Conservation (phyloP, 1,284 basidiomycete genomes). For the Ustilago bromivora region DNA sequence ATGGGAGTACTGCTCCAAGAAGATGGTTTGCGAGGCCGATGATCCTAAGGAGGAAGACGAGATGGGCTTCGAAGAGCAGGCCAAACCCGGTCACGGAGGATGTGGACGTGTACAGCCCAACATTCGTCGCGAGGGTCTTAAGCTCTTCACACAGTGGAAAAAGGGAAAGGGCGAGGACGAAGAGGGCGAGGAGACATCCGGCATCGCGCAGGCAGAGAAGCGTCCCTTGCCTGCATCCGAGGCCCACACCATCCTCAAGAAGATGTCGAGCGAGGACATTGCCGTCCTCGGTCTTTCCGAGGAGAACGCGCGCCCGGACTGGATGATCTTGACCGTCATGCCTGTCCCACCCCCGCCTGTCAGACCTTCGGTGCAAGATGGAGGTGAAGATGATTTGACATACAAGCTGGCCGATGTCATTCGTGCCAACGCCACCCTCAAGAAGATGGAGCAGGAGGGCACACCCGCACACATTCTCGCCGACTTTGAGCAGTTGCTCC, state of each 20-base stretch:
- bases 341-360: slow-evolving; percentile 98
- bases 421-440: slow-evolving; percentile 91
- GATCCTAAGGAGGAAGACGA: slow-evolving; percentile 71
- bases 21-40: slow-evolving; percentile 75
- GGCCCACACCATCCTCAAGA: slow-evolving; percentile 77
- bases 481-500: slow-evolving; percentile 92
- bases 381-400: slow-evolving; percentile 97
- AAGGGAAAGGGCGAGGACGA: slow-evolving; percentile 88
- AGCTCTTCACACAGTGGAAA: slow-evolving; percentile 96
- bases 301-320: slow-evolving; percentile 95
- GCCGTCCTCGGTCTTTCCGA: slow-evolving; percentile 91
- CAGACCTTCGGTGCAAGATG: slow-evolving; percentile 95
- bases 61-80: slow-evolving; percentile 71
- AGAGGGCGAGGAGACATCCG: slow-evolving; percentile 72
- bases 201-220: slow-evolving; percentile 86
- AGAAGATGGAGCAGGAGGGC: slow-evolving; percentile 94
- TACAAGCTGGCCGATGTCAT: slow-evolving; percentile 98
- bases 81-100: slow-evolving; percentile 79
- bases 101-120: slow-evolving; percentile 93
- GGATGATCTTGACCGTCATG: slow-evolving; percentile 99
- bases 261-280: slow-evolving; percentile 85
- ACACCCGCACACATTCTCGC: slow-evolving; percentile 95
- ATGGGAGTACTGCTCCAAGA: slow-evolving; percentile 69
- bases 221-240: slow-evolving; percentile 87
- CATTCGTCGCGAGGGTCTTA: slow-evolving; percentile 93